These are phyloP conservation scores for Chaetomium olivaceum DNA, from an alignment of 2,329 filamentous ascomycete genomes.

Conservation along the genomic window DNA sequence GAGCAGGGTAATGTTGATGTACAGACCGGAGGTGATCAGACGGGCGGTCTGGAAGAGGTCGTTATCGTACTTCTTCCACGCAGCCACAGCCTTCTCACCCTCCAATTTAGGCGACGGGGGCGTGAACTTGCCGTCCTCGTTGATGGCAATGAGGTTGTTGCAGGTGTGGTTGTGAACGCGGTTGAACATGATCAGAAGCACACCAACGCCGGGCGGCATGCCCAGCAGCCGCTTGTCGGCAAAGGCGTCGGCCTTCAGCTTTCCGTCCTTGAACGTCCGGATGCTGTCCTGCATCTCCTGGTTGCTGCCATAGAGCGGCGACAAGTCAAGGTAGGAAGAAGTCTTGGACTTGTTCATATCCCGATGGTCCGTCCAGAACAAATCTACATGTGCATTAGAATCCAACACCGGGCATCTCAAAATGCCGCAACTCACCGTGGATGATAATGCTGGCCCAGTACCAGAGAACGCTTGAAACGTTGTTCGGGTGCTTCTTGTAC, in stretches of 20 bases:
- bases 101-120: constrained; percentile 56
- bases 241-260: constrained; percentile 71
- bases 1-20: constrained; percentile 75
- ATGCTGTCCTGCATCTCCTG: constrained; percentile 66
- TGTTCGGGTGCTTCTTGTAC: constrained; percentile 65
- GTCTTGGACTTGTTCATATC: constrained; percentile 65
- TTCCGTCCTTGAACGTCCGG: constrained; percentile 69
- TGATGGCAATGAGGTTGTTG: constrained; percentile 77
- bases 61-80: constrained; percentile 71
- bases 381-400: constrained; percentile 44
- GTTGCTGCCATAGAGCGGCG: constrained; percentile 70
- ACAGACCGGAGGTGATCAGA: constrained; percentile 72
- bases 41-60: constrained; percentile 78
- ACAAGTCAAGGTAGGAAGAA: constrained; percentile 71
- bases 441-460: constrained; percentile 74
- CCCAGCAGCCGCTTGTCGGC: constrained; percentile 69
- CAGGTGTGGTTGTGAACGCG: constrained; percentile 87
- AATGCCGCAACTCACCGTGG: constrained; percentile 51
- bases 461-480: constrained; percentile 70
- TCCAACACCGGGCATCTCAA: no score
- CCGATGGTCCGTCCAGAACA: constrained; percentile 68
- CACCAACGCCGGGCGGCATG: constrained; percentile 70
- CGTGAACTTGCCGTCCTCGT: constrained; percentile 77
- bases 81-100: constrained; percentile 50
- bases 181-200: constrained; percentile 75